Percentiles rank a stretch among this genome's conserved stretches.
Conservation (phyloP, 2,329 filamentous ascomycete species). For the Teratosphaeria viscida region DNA sequence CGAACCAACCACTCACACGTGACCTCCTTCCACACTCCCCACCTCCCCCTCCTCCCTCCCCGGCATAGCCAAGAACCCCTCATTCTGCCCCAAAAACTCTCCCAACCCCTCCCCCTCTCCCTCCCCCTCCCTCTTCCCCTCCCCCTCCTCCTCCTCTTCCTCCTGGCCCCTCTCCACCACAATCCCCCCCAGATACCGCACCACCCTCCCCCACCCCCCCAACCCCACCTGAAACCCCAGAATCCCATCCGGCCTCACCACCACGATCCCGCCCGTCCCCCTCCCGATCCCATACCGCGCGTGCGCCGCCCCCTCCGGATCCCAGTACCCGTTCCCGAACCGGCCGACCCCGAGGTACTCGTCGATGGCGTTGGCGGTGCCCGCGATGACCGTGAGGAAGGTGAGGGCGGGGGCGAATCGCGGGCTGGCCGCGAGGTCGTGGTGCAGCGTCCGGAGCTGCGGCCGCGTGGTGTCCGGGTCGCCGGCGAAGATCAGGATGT, state of each 20-base stretch:
- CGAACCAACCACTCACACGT: too few species aligned
- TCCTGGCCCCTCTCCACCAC: too few species aligned
- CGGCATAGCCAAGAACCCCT: too few species aligned
- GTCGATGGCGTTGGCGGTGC: slow-evolving; percentile 26
- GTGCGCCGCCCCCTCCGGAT: slow-evolving; percentile 23
- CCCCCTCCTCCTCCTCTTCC: too few species aligned
- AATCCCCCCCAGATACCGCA: not conserved
- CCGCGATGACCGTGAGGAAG: slow-evolving; percentile 20
- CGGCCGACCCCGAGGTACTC: slow-evolving; percentile 24
- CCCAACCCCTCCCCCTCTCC: too few species aligned
- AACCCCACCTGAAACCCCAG: slow-evolving; percentile 3
- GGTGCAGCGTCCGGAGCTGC: not conserved
- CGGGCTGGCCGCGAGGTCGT: slow-evolving; percentile 1
- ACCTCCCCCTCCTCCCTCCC: too few species aligned
- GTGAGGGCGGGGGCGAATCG: slow-evolving; percentile 7
- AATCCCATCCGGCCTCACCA: slow-evolving; percentile 26
- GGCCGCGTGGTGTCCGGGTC: slow-evolving; percentile 3
- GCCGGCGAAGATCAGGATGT: slow-evolving; percentile 16
- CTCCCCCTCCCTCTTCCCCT: too few species aligned
- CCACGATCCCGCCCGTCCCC: slow-evolving; percentile 18
- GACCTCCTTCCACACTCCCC: too few species aligned
- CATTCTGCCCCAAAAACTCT: not conserved
- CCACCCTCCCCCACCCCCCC: slow-evolving; percentile 13
- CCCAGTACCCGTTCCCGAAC: slow-evolving; percentile 29
- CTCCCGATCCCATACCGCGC: slow-evolving; percentile 21